Percentiles rank a stretch among this genome's conserved stretches.
Evolutionary conservation across 257 asterid species (phyloP).

Genomic region (Jaltomata sinuosa): DNA sequence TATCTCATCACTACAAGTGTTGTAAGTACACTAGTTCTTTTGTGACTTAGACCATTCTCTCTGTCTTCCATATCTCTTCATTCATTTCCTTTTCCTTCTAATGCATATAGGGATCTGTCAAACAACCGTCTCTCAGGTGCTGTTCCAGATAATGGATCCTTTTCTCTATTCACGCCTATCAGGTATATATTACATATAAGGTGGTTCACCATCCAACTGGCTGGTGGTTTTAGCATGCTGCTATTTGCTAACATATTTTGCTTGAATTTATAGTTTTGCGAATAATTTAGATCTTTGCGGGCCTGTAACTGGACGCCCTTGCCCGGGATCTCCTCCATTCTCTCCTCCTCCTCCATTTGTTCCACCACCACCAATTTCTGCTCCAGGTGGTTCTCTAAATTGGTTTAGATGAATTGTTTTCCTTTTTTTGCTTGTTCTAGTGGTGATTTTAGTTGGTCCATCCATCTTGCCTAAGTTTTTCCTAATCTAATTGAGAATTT

Average conservation of each 20-base stretch:
- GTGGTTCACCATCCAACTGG: background rate
- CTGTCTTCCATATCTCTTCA: background rate
- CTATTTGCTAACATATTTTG: constrained; percentile 5
- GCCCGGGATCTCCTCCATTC: constrained; percentile 99
- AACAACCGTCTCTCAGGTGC: constrained; percentile 81
- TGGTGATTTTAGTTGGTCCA: background rate
- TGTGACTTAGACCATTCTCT: background rate
- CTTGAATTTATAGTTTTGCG: constrained; percentile 61
- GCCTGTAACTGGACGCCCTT: constrained; percentile 92
- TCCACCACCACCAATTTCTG: constrained; percentile 74
- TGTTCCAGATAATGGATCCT: constrained; percentile 95
- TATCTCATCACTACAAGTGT: constrained; percentile 78
- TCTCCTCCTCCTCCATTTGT: constrained; percentile 99
- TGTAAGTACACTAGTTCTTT: constrained; percentile 49
- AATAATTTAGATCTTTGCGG: constrained; percentile 91
- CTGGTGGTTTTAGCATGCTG: background rate
- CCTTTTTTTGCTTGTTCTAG: background rate
- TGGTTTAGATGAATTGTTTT: background rate
- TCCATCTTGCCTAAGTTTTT: background rate
- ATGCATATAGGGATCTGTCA: constrained; percentile 67
- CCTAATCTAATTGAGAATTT: background rate
- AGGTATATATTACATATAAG: constrained; percentile 45
- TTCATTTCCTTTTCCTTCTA: background rate
- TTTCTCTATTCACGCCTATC: constrained; percentile 91
- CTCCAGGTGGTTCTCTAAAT: constrained; percentile 54